phyloP scores from a whole-genome alignment of 2,329 filamentous ascomycete genomes.

The Mariannaea sp. region DNA sequence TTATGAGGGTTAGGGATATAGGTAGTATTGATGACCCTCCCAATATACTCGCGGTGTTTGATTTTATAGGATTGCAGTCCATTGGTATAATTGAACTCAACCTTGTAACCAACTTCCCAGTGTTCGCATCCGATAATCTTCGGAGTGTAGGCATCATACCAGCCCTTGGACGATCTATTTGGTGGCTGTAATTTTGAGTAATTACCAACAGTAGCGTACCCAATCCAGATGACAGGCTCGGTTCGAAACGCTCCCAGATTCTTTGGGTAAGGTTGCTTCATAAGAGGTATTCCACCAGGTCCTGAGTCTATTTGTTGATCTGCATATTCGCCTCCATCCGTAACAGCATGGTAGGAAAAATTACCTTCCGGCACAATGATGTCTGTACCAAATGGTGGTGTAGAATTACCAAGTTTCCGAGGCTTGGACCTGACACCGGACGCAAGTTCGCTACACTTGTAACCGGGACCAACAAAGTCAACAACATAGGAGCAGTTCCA shows the following conservation, averaged over 20 bases:
- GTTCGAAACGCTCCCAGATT: slow-evolving; percentile 32
- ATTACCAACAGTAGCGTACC: background rate
- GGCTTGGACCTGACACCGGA: slow-evolving; percentile 12
- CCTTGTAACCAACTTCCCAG: slow-evolving; percentile 28
- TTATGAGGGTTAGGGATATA: slow-evolving; percentile 10
- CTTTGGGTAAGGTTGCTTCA: slow-evolving; percentile 25
- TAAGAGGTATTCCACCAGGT: slow-evolving; percentile 15
- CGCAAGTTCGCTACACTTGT: slow-evolving; percentile 26
- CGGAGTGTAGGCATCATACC: slow-evolving; percentile 28
- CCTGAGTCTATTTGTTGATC: slow-evolving; percentile 18
- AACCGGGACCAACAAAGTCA: slow-evolving; percentile 30
- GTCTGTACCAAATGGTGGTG: slow-evolving; percentile 23
- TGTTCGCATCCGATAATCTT: slow-evolving; percentile 33
- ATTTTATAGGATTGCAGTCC: slow-evolving; percentile 22
- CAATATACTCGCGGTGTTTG: slow-evolving; percentile 23
- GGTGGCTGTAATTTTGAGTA: slow-evolving; percentile 16
- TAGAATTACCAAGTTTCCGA: slow-evolving; percentile 20
- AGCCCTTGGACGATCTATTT: slow-evolving; percentile 5
- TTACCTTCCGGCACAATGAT: slow-evolving; percentile 24
- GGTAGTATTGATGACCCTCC: slow-evolving; percentile 28
- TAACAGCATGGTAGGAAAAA: slow-evolving; percentile 23
- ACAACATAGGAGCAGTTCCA: slow-evolving; percentile 33
- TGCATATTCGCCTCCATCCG: slow-evolving; percentile 28
- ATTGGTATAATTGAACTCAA: slow-evolving; percentile 27
- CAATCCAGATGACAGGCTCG: slow-evolving; percentile 30